Percentiles rank a stretch among this genome's conserved stretches.
Evolutionary conservation across 2,329 filamentous ascomycete genomes (phyloP).

Genomic region (Pseudogymnoascus sp.): DNA sequence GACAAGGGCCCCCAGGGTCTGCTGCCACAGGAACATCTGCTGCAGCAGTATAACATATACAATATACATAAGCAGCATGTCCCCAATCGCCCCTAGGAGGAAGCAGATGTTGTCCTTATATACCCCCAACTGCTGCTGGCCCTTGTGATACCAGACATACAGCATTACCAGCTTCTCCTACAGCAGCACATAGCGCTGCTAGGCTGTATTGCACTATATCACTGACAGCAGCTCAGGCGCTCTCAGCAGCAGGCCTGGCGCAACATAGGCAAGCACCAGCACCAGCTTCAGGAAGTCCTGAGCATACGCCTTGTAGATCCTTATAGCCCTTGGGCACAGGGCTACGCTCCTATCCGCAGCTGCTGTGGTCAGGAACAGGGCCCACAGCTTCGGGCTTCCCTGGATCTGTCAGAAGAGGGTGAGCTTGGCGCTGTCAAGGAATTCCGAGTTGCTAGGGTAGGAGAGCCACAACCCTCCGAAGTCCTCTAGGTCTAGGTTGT

Average conservation of each 20-base stretch:
- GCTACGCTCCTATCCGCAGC: background rate
- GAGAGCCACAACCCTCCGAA: constrained; percentile 13
- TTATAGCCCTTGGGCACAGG: constrained; percentile 10
- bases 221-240: constrained; percentile 13
- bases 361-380: constrained; percentile 12
- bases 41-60: constrained; percentile 10
- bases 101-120: constrained; percentile 18
- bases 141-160: constrained; percentile 15
- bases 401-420: constrained; percentile 10
- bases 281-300: constrained; percentile 15
- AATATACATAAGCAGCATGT: constrained; percentile 15
- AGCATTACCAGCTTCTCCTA: constrained; percentile 16
- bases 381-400: constrained; percentile 8
- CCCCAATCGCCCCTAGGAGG: constrained; percentile 12
- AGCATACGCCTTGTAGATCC: constrained; percentile 11
- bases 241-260: background rate
- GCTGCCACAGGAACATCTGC: constrained; percentile 13
- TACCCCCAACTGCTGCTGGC: constrained; percentile 12
- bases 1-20: constrained; percentile 9
- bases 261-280: constrained; percentile 9
- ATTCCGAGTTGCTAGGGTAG: constrained; percentile 13
- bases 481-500: constrained; percentile 13
- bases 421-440: constrained; percentile 10
- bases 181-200: constrained; percentile 5
- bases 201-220: constrained; percentile 12